Evolutionary conservation across 2,329 filamentous ascomycete species (phyloP), one percentile per base, ranked within the genome.

Genomic region (Huntiella abstrusa): DNA sequence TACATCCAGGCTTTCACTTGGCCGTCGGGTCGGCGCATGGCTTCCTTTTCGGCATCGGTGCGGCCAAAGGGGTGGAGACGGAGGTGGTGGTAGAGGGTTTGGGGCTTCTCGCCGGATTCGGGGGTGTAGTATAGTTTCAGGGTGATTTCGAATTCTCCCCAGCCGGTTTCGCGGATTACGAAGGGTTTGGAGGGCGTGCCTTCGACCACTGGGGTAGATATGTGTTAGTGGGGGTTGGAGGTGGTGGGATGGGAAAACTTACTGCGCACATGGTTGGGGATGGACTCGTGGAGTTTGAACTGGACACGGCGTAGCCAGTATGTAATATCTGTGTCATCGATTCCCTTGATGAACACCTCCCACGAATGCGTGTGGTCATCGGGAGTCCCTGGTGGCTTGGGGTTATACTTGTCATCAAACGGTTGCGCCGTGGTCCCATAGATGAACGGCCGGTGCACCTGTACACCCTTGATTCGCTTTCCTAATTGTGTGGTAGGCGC

Each of bases 261-360:
- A 73, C 74, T 93, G 54, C 91, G 81, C 16, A 91, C 73, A 48
- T 83, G 83, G 61, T 95, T 93, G 22, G 85, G 79, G 60, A 95
- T 96, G 7, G 88, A 95, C 62, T 96, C 87, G 68, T 95, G 88
- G 12, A 98, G 75, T 62, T 96, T 96, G 66, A 98, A 98, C 60
- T 95, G 87, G 1, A 98, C 88, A 56, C 93, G 88, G 49, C 88
- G 84, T 53, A 96, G 71, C 86, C 91, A 98, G 62, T 93, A 91
- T 22, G 83, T 86, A 53, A 96, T 81, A 58, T 94, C 84, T 50
- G 84, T 83, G 60, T 84, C 83, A 56, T 93, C 85, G 46, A 94
- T 70, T 41, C 87, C 85, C 58, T 83, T 83, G 49, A 98, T 84
- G 61, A 92, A 96, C 52, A 96, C 84, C 57, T 82, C 79, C 91